Evolutionary conservation across 257 asterid species (phyloP), one percentile per base, ranked within the genome.

Genomic region (Capsicum baccatum): DNA sequence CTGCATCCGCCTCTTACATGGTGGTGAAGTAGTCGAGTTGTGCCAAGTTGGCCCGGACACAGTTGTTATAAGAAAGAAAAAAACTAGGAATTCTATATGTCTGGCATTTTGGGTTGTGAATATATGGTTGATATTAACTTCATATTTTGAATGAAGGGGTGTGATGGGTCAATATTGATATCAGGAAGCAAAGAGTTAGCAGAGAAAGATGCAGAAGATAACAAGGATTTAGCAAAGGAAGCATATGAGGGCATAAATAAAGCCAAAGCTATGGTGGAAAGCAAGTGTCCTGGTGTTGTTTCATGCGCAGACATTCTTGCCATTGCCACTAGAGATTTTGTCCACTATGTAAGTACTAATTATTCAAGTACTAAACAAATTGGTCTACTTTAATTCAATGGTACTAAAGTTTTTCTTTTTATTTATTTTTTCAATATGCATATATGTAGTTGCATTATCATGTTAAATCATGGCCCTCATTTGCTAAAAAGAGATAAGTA

Each of bases 221-320:
- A 96, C 83, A 92, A 86, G 89, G 99, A 96, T 83, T 48, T 96
- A 62, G 92, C 94, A n/a, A 63, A 15, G 44, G 97, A 93, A 89
- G 98, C 97, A 6, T 96, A 91, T 85, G 98, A 92, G 8, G 89
- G 87, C 88, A 84, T 96, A 79, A 83, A 80, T 26, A 94, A 83
- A 87, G 99, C 98, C 2, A 94, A 96, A 81, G 88, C 85, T 56
- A 13, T 90, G 88, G 97, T 94, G 85, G 98, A 96, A 91, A 90
- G 89, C 90, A 94, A 96, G 83, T 96, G 99, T 83, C 98, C 99
- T 35, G 97, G 97, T 58, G 88, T 92, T 57, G 98, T 96, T 39
- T 96, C 99, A 1, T 96, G 99, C 82, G 97, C 99, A 0, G 99
- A 96, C 89, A 93, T 96, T 39, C 94, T 96, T 71, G 98, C 98